Evolutionary conservation across 106 monocot genomes (phyloP).

Genomic region (Dendrobium huoshanense): DNA sequence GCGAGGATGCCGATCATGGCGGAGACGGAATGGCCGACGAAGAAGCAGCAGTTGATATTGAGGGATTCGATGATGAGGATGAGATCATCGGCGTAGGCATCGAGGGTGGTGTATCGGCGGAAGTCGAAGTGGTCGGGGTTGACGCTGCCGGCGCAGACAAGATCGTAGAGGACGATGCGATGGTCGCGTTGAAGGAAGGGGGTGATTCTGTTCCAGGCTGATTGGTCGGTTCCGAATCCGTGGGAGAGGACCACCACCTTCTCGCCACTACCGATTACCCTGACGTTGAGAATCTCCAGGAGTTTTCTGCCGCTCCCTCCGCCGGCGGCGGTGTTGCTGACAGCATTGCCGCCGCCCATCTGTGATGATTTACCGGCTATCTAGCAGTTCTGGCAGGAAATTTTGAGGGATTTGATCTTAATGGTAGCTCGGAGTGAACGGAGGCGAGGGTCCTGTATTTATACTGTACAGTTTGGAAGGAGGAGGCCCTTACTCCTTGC

Average conservation of each 20-base stretch:
- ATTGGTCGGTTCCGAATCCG: constrained; percentile 98
- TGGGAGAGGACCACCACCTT: constrained; percentile 73
- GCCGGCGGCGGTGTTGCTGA: background rate
- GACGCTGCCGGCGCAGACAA: constrained; percentile 95
- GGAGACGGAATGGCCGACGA: constrained; percentile 93
- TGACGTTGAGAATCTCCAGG: constrained; percentile 84
- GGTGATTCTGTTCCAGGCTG: constrained; percentile 76
- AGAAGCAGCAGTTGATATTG: constrained; percentile 58
- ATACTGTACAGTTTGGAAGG: background rate
- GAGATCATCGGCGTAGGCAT: constrained; percentile 86
- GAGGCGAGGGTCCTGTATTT: background rate
- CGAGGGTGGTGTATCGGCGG: constrained; percentile 79
- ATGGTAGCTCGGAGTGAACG: background rate
- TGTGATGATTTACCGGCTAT: background rate
- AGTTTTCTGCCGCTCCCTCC: constrained; percentile 20
- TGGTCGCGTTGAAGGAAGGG: constrained; percentile 70
- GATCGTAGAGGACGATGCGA: constrained; percentile 85
- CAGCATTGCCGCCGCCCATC: background rate
- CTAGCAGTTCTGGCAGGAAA: background rate
- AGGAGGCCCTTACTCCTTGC: too few relatives aligned
- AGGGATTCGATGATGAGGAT: constrained; percentile 70
- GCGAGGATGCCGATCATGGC: constrained; percentile 96
- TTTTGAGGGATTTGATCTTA: background rate
- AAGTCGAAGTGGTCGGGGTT: constrained; percentile 99
- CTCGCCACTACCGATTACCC: constrained; percentile 65